Percentiles rank a stretch among this genome's conserved stretches.
phyloP scores from a whole-genome alignment of 75 land plant species.

The Pseudotsuga menziesii region DNA sequence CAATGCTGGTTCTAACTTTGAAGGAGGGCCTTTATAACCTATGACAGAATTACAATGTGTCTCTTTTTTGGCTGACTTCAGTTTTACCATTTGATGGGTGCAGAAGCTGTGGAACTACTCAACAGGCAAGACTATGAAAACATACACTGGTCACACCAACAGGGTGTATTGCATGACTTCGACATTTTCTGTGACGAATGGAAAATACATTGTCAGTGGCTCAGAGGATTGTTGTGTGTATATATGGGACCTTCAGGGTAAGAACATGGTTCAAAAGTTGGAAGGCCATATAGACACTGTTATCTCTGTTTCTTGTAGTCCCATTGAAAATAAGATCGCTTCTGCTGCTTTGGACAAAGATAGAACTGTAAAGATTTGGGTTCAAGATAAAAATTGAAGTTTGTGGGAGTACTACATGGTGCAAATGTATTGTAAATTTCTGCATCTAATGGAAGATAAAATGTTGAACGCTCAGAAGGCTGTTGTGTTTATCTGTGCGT shows the following conservation, averaged over 20 bases:
- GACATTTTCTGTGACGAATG: constrained; percentile 58
- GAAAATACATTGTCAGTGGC: constrained; percentile 60
- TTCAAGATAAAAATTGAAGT: constrained; percentile 26
- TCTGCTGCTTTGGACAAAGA: constrained; percentile 53
- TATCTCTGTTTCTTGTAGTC: constrained; percentile 56
- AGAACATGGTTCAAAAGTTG: constrained; percentile 45
- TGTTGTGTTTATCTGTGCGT: constrained; percentile 57
- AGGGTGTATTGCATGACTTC: constrained; percentile 40
- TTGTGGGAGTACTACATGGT: too few relatives aligned
- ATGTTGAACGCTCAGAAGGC: constrained; percentile 66
- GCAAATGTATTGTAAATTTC: too few relatives aligned
- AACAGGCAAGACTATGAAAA: constrained; percentile 49
- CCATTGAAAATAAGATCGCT: constrained; percentile 52
- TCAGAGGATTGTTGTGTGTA: constrained; percentile 62
- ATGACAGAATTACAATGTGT: not conserved
- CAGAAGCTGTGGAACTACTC: constrained; percentile 53
- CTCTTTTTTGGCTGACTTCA: not conserved
- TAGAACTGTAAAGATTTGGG: constrained; percentile 54
- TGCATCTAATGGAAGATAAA: constrained; percentile 32
- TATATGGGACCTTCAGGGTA: constrained; percentile 55
- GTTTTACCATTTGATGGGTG: constrained; percentile 2
- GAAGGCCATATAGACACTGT: constrained; percentile 62
- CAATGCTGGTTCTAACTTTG: not conserved
- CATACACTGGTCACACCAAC: constrained; percentile 44
- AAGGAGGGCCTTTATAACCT: not conserved